These are phyloP conservation scores for Pyrenula massariospora DNA, from an alignment of 495 filamentous ascomycete genomes.

Conservation along the genomic window DNA sequence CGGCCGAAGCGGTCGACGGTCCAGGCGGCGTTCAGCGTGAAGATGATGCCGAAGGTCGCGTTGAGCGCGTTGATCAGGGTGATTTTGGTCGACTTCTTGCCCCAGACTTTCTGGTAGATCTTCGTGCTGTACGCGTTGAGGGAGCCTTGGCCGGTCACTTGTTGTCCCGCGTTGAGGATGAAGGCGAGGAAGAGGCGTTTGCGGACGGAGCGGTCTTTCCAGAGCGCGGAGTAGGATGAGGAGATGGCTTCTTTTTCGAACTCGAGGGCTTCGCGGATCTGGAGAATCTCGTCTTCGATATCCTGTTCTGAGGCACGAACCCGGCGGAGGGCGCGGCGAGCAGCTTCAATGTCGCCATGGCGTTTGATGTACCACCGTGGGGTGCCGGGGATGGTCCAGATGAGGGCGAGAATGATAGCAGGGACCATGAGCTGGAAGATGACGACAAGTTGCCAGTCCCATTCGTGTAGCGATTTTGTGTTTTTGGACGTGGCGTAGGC, in stretches of 20 bases:
- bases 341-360: slow-evolving; percentile 32
- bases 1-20: slow-evolving; percentile 62
- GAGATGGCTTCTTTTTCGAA: slow-evolving; percentile 53
- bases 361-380: slow-evolving; percentile 46
- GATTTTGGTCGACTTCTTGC: slow-evolving; percentile 51
- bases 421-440: slow-evolving; percentile 52
- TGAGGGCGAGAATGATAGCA: slow-evolving; percentile 44
- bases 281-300: slow-evolving; percentile 36
- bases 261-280: slow-evolving; percentile 45
- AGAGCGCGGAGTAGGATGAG: slow-evolving; percentile 40
- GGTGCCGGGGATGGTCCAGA: slow-evolving; percentile 45
- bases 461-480: slow-evolving; percentile 37
- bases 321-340: slow-evolving; percentile 29
- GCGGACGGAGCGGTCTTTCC: slow-evolving; percentile 49
- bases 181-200: slow-evolving; percentile 47
- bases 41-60: slow-evolving; percentile 59
- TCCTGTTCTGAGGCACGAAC: slow-evolving; percentile 36
- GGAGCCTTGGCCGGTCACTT: slow-evolving; percentile 32
- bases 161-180: slow-evolving; percentile 18
- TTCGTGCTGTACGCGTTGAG: slow-evolving; percentile 74
- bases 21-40: slow-evolving; percentile 62
- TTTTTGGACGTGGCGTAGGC: slow-evolving; percentile 44
- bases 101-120: slow-evolving; percentile 57
- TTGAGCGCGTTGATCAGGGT: slow-evolving; percentile 66
- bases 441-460: slow-evolving; percentile 52